Conservation (phyloP, 1,284 basidiomycete genomes). For the Heterobasidion parviporum region DNA sequence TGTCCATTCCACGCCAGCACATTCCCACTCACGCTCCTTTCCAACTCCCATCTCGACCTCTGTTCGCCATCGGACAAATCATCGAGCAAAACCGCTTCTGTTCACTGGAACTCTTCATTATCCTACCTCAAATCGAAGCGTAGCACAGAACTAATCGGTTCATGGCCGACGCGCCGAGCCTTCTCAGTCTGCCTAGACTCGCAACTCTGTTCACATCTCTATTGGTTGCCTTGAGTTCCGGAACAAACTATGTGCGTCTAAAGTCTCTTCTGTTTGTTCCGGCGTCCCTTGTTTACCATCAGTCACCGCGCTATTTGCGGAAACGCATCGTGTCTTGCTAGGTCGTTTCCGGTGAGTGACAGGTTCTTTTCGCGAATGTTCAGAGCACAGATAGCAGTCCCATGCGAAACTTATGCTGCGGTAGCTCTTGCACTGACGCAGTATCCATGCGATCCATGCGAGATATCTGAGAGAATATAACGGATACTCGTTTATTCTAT, state of each 20-base stretch:
- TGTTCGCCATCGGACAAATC: not conserved
- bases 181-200: conserved; percentile 4
- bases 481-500: too few species aligned
- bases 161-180: not conserved
- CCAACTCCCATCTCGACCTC: not conserved
- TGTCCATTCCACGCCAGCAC: not conserved
- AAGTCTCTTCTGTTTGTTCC: not conserved
- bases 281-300: conserved; percentile 7
- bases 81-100: not conserved
- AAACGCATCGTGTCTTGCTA: conserved; percentile 10
- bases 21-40: not conserved
- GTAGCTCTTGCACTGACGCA: not conserved
- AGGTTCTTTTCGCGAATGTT: not conserved
- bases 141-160: not conserved
- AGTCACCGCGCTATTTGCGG: not conserved
- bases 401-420: too few species aligned
- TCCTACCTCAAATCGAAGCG: not conserved
- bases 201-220: conserved; percentile 28
- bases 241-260: conserved; percentile 60
- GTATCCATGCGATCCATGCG: too few species aligned
- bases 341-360: conserved; percentile 42
- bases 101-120: too few species aligned
- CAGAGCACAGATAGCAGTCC: not conserved
- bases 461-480: too few species aligned
- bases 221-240: conserved; percentile 52